Base-by-base conservation (phyloP, 192 early-diverging fungal species). In the Tieghemiomyces parasiticus region DNA sequence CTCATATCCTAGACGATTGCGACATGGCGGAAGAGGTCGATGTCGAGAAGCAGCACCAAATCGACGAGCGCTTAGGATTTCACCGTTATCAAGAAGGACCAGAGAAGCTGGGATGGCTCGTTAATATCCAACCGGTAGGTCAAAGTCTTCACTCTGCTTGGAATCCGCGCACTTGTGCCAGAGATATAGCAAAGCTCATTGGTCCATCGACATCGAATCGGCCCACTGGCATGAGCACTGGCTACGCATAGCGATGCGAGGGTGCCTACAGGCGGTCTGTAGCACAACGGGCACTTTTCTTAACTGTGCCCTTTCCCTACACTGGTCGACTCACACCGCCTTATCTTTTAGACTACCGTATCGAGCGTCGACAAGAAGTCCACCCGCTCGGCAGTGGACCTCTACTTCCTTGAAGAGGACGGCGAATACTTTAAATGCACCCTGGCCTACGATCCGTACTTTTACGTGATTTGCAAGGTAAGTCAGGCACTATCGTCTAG, bases 371-470 rank as follows among this genome's bases (percentile, higher is more conserved):
- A 91, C 52, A 79, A 76, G 73, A 67, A 72, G 22, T 69, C 73
- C 24, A 84, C 83, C 28, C 76, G 78, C 48, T 64, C 90, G 0
- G 93, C 83, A 0, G 82, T 95, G 3, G 91, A 97, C 70, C 85
- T 85, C 47, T 97, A 95, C 63, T 99, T 99, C 67, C 70, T 97
- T 35, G 84, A 92, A 59, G 89, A 90, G 30, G 88, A 90, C 48
- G 90, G 91, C 32, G 78, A 75, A 28, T 81, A 83, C 19, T 99
- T 99, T 73, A 97, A 93, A 63, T 76, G 81, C 31, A 95, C 92
- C 3, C 32, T 93, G 4, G 48, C 80, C 13, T 95, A 89, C 68
- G 76, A 81, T 48, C 93, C 96, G 0, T 99, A 99, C 70, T 92
- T 99, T 58, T 95, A 79, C 52, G 68, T 99, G 31, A 71, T 88